Percentiles rank a stretch among this genome's conserved stretches.
Evolutionary conservation across 306 rosid species (phyloP).

Genomic region (Pterocarpus santalinus): DNA sequence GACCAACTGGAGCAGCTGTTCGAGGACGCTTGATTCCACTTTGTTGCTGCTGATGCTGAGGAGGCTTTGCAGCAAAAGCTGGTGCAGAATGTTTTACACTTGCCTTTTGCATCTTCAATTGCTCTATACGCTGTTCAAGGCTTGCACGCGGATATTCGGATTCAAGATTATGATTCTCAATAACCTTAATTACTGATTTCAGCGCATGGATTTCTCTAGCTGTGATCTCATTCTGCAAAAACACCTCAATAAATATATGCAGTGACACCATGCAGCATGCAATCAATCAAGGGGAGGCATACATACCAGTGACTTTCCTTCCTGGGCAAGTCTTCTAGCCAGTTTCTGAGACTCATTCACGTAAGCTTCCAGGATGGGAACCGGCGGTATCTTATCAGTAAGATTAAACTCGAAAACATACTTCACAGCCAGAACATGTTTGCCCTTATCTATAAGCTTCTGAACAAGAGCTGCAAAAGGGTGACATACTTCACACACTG

Average conservation of each 20-base stretch:
- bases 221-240: slow-evolving; percentile 71
- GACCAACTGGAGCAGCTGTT: slow-evolving; percentile 50
- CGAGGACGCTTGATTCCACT: slow-evolving; percentile 65
- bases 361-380: slow-evolving; percentile 74
- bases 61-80: slow-evolving; percentile 56
- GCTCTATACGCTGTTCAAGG: slow-evolving; percentile 67
- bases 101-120: slow-evolving; percentile 56
- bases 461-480: slow-evolving; percentile 74
- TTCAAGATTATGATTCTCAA: slow-evolving; percentile 73
- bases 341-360: slow-evolving; percentile 66
- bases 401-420: slow-evolving; percentile 73
- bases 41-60: slow-evolving; percentile 45
- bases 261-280: not conserved
- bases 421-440: slow-evolving; percentile 75
- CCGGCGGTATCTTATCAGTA: slow-evolving; percentile 70
- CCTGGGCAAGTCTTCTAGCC: slow-evolving; percentile 62
- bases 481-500: too few relatives aligned
- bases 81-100: slow-evolving; percentile 54
- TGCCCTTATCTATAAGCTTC: slow-evolving; percentile 68
- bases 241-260: slow-evolving; percentile 40
- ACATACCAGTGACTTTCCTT: slow-evolving; percentile 74
- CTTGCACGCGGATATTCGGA: slow-evolving; percentile 64
- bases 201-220: slow-evolving; percentile 77
- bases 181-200: slow-evolving; percentile 69
- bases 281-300: slow-evolving; percentile 30